phyloP scores from a whole-genome alignment of 1,139 yeast genomes.

The Kodamaea anthophila region DNA sequence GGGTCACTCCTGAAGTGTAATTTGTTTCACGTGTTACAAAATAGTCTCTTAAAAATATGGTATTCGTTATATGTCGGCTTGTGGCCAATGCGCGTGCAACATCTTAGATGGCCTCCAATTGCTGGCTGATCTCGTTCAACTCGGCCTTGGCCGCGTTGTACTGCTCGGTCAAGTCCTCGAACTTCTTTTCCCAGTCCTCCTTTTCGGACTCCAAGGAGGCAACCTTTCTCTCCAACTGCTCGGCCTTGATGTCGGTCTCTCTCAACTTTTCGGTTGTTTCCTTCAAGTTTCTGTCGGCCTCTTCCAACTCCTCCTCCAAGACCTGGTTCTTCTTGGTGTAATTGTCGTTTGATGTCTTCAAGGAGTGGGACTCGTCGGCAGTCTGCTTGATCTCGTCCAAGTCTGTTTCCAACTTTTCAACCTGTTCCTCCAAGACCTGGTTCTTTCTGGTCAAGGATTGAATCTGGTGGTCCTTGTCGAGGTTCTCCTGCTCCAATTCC shows the following conservation, averaged over 20 bases:
- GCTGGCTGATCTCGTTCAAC: constrained; percentile 89
- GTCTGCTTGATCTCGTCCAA: constrained; percentile 78
- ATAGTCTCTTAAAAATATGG: too few relatives aligned
- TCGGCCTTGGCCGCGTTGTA: constrained; percentile 82
- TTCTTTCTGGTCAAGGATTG: constrained; percentile 90
- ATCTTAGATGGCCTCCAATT: constrained; percentile 78
- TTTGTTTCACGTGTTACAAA: too few relatives aligned
- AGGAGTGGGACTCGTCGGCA: constrained; percentile 88
- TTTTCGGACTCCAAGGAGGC: constrained; percentile 88
- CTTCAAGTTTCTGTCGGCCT: constrained; percentile 84
- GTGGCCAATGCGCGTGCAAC: too few relatives aligned
- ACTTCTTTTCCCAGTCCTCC: constrained; percentile 87
- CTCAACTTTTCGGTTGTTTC: constrained; percentile 92
- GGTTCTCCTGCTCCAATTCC: constrained; percentile 83
- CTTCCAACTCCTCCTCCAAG: constrained; percentile 92
- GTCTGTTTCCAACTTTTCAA: constrained; percentile 80
- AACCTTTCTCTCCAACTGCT: constrained; percentile 93
- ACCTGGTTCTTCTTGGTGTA: constrained; percentile 87
- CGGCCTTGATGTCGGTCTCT: constrained; percentile 94
- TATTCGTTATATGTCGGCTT: too few relatives aligned
- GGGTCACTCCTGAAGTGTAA: too few relatives aligned
- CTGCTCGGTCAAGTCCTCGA: constrained; percentile 80
- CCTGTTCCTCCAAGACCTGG: constrained; percentile 82
- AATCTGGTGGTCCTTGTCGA: constrained; percentile 92
- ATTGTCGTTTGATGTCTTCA: constrained; percentile 85